Base-by-base conservation (phyloP, 305 asterid species). In the Rubia tinctorum region DNA sequence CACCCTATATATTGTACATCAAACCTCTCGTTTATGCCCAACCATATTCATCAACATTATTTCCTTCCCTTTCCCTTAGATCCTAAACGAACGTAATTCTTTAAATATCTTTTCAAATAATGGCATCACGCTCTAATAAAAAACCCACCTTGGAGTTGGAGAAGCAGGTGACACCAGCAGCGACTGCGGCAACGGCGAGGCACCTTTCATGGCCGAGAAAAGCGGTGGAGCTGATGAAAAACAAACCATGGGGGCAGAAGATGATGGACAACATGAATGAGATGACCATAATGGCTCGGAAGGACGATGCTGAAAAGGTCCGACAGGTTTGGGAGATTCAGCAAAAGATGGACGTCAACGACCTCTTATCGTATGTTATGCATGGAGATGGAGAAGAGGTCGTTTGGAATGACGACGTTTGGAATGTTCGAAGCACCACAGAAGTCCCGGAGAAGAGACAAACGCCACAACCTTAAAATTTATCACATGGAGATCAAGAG, bases 371-470 rank as follows among this genome's bases (percentile, higher is more conserved):
- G 4, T 34, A 34, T 4, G 39, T 34, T 34, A 34, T 34, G 39
- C 39, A 34, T 34, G 39, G 39, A 34, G 39, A 34, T 4, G 39
- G 39, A 34, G 39, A 34, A 34, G 39, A 34, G 39, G 39, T 34
- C 0, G 39, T 76, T 5, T 76, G 79, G 79, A 66, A 61, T 11
- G 75, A 69, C 20, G 75, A 76, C 14, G 66, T 62, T 18, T 76
- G 74, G 71, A 73, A 73, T 62, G 56, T 49, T 66, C 71, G 22
- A 71, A 22, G 43, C 1, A 61, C 47, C 42, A 51, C 18, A 17
- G 37, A 10, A 9, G 25, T 44, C 20, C 58, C 71, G 1, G 56
- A 58, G 6, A 11, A 45, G 14, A 17, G 7, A 7, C 42, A 5
- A 20, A 5, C 47, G 1, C 65, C 65, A 2, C 65, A 20, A 11